Base-by-base conservation (phyloP, 31 red algal species). In the Porphyra umbilicalis region DNA sequence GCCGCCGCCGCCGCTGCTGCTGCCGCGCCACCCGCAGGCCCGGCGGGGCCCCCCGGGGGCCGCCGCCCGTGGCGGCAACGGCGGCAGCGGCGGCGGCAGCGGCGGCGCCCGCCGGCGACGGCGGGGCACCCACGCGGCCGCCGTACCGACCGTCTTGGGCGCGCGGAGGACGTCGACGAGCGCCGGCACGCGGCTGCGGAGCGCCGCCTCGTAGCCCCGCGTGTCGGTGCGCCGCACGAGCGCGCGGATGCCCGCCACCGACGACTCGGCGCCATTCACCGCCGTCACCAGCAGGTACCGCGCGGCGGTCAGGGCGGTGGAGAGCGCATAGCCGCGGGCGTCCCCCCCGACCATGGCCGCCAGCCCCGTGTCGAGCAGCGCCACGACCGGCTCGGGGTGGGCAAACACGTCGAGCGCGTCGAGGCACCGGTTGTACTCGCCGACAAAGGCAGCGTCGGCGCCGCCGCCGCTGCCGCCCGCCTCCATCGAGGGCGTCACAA, bases 261-360 rank as follows among this genome's bases (percentile, higher is more conserved):
- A 89, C n/a, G 91, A 94, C 35, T 94, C 91, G 35, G 89, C 87
- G 6, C 91, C 91, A 40, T 94, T 94, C 10, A 89, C 75, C 32
- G 91, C 91, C 32, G 91, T 94, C n/a, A 90, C 87, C 31, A 94
- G 83, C 33, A 94, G 76, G 77, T 94, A 94, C 35, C 91, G 86
- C 18, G 84, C 91, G 35, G 91, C 91, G 14, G 91, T 94, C 13
- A 94, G 75, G 35, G 91, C 91, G 77, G 91, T 94, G 46, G 87
- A 90, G 35, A 94, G 74, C 8, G 87, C 91, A 40, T 94, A 94
- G 36, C 91, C 91, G 7, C 91, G 68, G 32, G 83, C 81, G 46
- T 94, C 91, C 42, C 89, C 83, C 8, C 77, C 32, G 30, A 31
- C 35, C 3, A 94, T 83, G 18, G 91, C 86, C 34, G 33, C 77